These are phyloP conservation scores for Thelonectria discophora DNA, from an alignment of 2,329 filamentous ascomycete species.

Conservation along the genomic window DNA sequence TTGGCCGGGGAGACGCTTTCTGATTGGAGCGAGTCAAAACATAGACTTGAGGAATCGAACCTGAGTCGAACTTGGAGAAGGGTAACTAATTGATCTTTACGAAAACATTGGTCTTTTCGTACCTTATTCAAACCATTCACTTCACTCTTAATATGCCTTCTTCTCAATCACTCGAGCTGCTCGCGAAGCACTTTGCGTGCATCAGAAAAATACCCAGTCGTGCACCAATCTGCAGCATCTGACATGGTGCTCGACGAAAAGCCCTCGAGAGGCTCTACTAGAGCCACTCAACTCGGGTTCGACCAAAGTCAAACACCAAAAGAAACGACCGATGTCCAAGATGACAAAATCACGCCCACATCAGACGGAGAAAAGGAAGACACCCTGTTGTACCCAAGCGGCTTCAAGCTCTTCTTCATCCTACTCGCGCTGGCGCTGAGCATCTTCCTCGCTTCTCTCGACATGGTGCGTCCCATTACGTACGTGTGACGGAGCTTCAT, in stretches of 20 bases:
- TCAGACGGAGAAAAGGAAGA: constrained; percentile 22
- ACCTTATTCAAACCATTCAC: neutral
- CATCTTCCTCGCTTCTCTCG: constrained; percentile 59
- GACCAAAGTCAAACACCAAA: no score
- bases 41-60: no score
- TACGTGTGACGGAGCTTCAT: no score
- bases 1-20: no score
- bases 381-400: constrained; percentile 51
- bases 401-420: constrained; percentile 53
- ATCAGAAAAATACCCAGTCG: neutral
- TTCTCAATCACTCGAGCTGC: neutral
- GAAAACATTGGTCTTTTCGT: neutral
- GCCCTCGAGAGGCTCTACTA: no score
- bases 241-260: no score
- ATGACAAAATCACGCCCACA: no score
- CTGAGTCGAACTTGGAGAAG: neutral
- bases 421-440: constrained; percentile 58
- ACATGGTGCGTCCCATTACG: constrained; percentile 48
- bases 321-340: no score
- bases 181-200: no score
- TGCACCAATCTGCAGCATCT: no score
- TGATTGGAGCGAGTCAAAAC: no score
- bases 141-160: neutral
- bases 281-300: no score
- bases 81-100: neutral